These are phyloP conservation scores for Naumovozyma dairenensis DNA, from an alignment of 805 yeast genomes.

Conservation along the genomic window DNA sequence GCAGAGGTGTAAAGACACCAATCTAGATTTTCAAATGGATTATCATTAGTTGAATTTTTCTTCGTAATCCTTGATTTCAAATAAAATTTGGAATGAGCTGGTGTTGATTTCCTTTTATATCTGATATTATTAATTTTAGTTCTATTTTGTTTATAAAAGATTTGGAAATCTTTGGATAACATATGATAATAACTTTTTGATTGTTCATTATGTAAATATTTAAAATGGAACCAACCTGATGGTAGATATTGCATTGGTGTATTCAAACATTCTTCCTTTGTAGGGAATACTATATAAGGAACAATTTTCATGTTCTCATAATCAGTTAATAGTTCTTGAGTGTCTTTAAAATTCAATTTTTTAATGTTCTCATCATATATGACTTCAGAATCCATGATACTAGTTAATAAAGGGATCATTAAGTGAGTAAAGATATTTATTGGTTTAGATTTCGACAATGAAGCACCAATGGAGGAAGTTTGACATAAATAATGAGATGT, in stretches of 20 bases:
- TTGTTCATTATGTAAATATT: conserved; percentile 10
- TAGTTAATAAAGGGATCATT: conserved; percentile 19
- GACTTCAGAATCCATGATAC: background rate
- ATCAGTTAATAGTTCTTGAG: conserved; percentile 1
- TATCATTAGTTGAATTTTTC: conserved; percentile 19
- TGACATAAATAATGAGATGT: conserved; percentile 26
- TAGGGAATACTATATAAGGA: conserved; percentile 22
- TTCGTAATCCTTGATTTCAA: conserved; percentile 43
- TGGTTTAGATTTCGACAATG: conserved; percentile 9
- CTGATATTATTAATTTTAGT: background rate
- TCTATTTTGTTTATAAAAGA: conserved; percentile 19
- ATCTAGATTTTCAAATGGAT: conserved; percentile 27
- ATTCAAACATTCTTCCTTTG: conserved; percentile 16
- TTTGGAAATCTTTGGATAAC: conserved; percentile 10
- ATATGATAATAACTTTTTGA: conserved; percentile 9
- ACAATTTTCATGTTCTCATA: conserved; percentile 5
- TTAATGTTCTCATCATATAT: background rate
- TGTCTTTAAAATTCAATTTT: conserved; percentile 2
- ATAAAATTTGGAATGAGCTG: conserved; percentile 66
- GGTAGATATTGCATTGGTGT: conserved; percentile 16
- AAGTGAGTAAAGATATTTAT: conserved; percentile 18
- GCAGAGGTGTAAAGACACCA: conserved; percentile 73
- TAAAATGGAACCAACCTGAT: conserved; percentile 26
- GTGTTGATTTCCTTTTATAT: conserved; percentile 14
- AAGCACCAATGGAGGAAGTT: conserved; percentile 27